Conservation (phyloP, 768 basidiomycete genomes). For the Lactarius akahatsu region DNA sequence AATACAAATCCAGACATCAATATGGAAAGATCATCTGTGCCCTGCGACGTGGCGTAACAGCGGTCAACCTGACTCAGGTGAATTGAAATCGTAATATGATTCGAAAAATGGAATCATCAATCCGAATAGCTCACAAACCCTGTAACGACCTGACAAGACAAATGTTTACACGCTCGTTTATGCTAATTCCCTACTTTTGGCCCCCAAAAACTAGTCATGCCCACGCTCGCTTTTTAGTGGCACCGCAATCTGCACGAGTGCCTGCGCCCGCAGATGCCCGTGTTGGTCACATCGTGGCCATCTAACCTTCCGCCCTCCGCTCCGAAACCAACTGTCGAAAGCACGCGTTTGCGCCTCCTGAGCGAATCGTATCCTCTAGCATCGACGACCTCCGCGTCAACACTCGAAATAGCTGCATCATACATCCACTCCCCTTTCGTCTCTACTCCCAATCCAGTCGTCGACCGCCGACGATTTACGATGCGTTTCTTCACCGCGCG, state of each 20-base stretch:
- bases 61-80: background rate
- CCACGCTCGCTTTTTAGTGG: background rate
- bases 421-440: constrained; percentile 28
- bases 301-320: constrained; percentile 18
- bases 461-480: constrained; percentile 29
- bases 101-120: background rate
- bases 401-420: constrained; percentile 24
- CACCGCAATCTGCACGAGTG: background rate
- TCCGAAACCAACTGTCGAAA: constrained; percentile 22
- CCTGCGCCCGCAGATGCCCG: background rate
- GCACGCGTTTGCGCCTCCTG: constrained; percentile 27
- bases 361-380: constrained; percentile 15
- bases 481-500: constrained; percentile 30
- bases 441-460: constrained; percentile 17
- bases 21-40: background rate
- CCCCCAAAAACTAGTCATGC: background rate
- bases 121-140: too few species aligned
- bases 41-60: background rate
- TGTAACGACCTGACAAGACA: background rate
- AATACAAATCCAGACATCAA: background rate
- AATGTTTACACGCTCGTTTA: background rate
- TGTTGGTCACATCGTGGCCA: constrained; percentile 5
- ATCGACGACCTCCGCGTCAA: constrained; percentile 20
- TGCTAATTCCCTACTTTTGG: background rate
- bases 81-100: background rate